Base-by-base conservation (phyloP, 2,329 filamentous ascomycete species). In the Sclerotinia sclerotiorum region DNA sequence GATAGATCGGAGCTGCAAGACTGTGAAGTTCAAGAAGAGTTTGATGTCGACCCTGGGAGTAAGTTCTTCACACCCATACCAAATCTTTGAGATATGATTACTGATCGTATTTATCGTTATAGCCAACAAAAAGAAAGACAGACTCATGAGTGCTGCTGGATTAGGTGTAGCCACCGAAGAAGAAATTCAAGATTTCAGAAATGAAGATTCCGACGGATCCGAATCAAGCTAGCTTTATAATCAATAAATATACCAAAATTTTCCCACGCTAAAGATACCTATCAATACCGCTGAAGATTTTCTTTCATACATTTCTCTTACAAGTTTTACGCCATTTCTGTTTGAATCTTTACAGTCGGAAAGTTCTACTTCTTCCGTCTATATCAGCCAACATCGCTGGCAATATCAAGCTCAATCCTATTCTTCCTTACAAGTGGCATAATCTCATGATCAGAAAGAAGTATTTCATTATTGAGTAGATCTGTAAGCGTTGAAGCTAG, bases 1-100 rank as follows among this genome's bases (percentile, higher is more conserved):
- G 91, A 92, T 58, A 90, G 89, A 11, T 89, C 85, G 7, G 85
- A 88, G n/a, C 80, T 98, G 73, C 93, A 90, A 65, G 92, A 97
- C 70, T 97, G 94, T 75, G 93, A 98, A 80, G 90, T 98, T 6
- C 93, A 97, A 78, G 92, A 97, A 79, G 94, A 94, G 77, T 84
- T 94, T 11, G 85, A 97, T 1, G 89, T 94, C 57, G 94, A 96
- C 75, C 86, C 91, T n/a, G 90, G 80, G 78, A 89, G 87, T 89
- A 81, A 83, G 87, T 84, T 61, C 17, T 62, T 44, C 27, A 19
- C 7, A 7, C 46, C 32, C 17, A 19, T 2, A 27, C 21, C 15
- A 3, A 32, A 29, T 46, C 10, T 60, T n/a, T 27, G 46, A 62
- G 46, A 62, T 17, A 39, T 51, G n/a, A 35, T 39, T 39, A 27